phyloP scores from a whole-genome alignment of 306 rosid species.

The Cicer chorassanicum region DNA sequence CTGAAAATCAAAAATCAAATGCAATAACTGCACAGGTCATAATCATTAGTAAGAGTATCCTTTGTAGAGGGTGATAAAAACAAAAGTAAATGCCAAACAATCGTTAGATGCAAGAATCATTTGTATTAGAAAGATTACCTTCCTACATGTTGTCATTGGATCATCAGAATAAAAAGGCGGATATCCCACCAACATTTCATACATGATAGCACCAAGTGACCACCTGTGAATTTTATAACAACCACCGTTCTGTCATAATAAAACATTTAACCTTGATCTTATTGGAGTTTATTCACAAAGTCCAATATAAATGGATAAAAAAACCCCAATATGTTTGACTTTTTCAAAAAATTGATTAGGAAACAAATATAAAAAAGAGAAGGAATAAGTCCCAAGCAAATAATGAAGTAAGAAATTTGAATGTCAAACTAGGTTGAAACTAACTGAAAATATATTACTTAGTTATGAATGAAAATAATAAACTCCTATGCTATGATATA shows the following conservation, averaged over 20 bases:
- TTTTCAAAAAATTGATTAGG: constrained; percentile 9
- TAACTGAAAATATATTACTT: constrained; percentile 34
- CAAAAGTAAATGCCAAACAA: constrained; percentile 14
- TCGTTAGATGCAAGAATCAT: constrained; percentile 8
- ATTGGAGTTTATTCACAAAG: constrained; percentile 10
- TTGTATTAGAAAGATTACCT: constrained; percentile 60
- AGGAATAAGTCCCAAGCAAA: neutral
- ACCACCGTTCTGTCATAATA: constrained; percentile 36
- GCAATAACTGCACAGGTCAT: constrained; percentile 14
- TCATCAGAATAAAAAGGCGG: constrained; percentile 99
- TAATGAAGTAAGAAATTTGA: constrained; percentile 19
- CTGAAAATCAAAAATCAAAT: constrained; percentile 31
- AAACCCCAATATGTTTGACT: constrained; percentile 12
- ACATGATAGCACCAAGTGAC: constrained; percentile 99
- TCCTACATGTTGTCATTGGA: constrained; percentile 97
- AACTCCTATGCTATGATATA: constrained; percentile 13
- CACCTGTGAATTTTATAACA: constrained; percentile 67
- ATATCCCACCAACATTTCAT: constrained; percentile 96
- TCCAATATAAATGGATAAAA: constrained; percentile 23
- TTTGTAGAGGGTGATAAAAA: constrained; percentile 1
- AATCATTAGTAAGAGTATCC: constrained; percentile 20
- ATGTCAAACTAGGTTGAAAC: constrained; percentile 24
- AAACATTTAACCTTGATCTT: constrained; percentile 20
- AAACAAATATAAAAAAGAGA: neutral
- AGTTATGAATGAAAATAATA: constrained; percentile 35